A percentile compares a stretch with the other conserved stretches of the same genome.
Conservation (phyloP, 176 grass and related monocot species). For the Eremochloa ophiuroides region DNA sequence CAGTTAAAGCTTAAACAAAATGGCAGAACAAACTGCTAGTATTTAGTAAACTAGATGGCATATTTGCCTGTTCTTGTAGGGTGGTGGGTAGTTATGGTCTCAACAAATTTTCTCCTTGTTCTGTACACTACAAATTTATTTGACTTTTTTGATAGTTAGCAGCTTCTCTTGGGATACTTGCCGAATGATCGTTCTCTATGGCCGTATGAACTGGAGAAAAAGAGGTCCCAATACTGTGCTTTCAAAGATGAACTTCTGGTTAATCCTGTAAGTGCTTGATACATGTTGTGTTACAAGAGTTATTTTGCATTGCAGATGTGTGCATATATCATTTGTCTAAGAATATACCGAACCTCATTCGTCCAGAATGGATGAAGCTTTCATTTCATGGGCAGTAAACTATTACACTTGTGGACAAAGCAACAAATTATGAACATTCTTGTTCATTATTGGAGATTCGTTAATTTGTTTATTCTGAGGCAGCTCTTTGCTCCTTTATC, state of each 20-base stretch:
- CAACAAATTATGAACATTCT: neutral
- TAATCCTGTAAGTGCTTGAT: constrained; percentile 79
- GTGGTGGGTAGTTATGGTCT: neutral
- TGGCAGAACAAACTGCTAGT: neutral
- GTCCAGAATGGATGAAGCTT: neutral
- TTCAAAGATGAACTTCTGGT: constrained; percentile 91
- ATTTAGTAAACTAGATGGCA: constrained; percentile 6
- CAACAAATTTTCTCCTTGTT: neutral
- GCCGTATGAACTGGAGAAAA: constrained; percentile 91
- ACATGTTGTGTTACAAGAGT: neutral
- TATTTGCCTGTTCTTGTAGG: neutral
- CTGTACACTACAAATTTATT: constrained; percentile 60
- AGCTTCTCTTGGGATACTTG: constrained; percentile 96
- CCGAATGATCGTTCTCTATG: constrained; percentile 75
- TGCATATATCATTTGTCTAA: neutral
- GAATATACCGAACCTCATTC: neutral
- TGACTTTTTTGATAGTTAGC: constrained; percentile 82
- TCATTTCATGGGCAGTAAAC: neutral
- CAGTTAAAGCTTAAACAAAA: constrained; percentile 10
- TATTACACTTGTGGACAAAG: constrained; percentile 11
- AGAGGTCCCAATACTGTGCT: constrained; percentile 64
- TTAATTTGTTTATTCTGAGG: neutral
- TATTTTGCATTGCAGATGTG: neutral
- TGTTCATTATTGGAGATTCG: neutral
- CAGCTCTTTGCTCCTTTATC: neutral